Percentiles rank a stretch among this genome's conserved stretches.
Evolutionary conservation across 202 grass and related monocot genomes (phyloP).

Genomic region (Brachypodium distachyon): DNA sequence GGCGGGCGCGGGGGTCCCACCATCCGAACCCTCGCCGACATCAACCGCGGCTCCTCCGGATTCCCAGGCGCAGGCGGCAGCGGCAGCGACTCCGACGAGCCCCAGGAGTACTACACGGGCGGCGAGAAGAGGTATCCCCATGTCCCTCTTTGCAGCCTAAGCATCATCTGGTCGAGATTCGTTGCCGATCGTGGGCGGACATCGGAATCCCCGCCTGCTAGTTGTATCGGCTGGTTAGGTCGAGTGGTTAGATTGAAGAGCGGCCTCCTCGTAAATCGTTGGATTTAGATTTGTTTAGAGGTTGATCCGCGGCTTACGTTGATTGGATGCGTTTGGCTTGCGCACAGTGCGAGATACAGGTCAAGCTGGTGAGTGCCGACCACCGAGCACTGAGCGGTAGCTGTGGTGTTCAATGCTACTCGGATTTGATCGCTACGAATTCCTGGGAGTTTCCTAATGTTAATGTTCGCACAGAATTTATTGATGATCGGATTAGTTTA

Average conservation of each 20-base stretch:
- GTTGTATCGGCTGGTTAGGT: background rate
- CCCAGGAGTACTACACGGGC: slow-evolving; percentile 96
- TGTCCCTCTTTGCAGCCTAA: background rate
- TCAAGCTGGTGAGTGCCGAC: background rate
- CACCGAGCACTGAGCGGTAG: background rate
- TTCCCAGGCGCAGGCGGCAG: slow-evolving; percentile 28
- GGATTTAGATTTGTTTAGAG: background rate
- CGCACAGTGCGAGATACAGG: background rate
- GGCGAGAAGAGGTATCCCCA: slow-evolving; percentile 75
- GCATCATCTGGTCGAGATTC: background rate
- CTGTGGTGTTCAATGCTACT: background rate
- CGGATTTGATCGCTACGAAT: background rate
- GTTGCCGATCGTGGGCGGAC: background rate
- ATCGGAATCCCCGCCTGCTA: background rate
- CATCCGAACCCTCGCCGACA: slow-evolving; percentile 89
- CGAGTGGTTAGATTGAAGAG: background rate
- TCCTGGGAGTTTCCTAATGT: background rate
- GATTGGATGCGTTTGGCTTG: background rate
- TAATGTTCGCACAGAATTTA: background rate
- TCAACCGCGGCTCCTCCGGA: slow-evolving; percentile 49
- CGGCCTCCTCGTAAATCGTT: background rate
- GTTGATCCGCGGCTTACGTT: background rate
- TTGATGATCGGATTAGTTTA: background rate
- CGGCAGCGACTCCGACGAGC: slow-evolving; percentile 69
- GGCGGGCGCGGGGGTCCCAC: slow-evolving; percentile 32